Evolutionary conservation across 495 filamentous ascomycete genomes (phyloP), one percentile per base, ranked within the genome.

Genomic region (Daldinia vernicosa): DNA sequence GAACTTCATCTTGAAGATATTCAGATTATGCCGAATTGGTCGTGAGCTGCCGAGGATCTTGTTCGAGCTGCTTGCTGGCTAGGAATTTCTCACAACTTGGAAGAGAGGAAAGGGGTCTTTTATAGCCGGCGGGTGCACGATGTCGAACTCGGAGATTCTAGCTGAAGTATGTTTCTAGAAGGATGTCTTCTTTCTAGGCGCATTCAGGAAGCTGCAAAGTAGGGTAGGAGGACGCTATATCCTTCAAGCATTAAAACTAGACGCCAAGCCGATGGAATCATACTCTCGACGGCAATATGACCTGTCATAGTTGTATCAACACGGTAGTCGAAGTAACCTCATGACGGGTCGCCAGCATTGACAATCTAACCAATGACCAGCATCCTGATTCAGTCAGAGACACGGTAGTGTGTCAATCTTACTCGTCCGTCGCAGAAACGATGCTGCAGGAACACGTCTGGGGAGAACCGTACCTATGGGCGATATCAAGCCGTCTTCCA

Each of bases 1-100:
- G 76, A 79, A 80, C 74, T 79, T 81, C 79, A 81, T 81, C 43
- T 67, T 79, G 69, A 43, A 67, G 17, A 37, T 62, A 56, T 19
- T 11, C n/a, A 43, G 26, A 40, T 51, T 47, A 30, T 24, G 28
- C 58, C 32, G 22, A 53, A 60, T 28, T 33, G 2, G 32, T 40
- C 4, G 50, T 54, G 45, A 5, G 56, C 52, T 45, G 24, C 70
- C 65, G 17, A 55, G 19, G 50, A 40, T 56, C 26, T 61, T 72
- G 62, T 52, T 66, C 43, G 57, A 61, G 56, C 70, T 65, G 56
- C 65, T 55, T 68, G 60, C 60, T 69, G 55, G 28, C 61, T 15
- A 17, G 39, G 54, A 19, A 22, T 65, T 52, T 47, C 32, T 68
- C 54, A 14, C 26, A 28, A 50, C 27, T 43, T 47, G 35, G 30